These are phyloP conservation scores for Epichloe gansuensis DNA, from an alignment of 2,329 filamentous ascomycete genomes.

Conservation along the genomic window DNA sequence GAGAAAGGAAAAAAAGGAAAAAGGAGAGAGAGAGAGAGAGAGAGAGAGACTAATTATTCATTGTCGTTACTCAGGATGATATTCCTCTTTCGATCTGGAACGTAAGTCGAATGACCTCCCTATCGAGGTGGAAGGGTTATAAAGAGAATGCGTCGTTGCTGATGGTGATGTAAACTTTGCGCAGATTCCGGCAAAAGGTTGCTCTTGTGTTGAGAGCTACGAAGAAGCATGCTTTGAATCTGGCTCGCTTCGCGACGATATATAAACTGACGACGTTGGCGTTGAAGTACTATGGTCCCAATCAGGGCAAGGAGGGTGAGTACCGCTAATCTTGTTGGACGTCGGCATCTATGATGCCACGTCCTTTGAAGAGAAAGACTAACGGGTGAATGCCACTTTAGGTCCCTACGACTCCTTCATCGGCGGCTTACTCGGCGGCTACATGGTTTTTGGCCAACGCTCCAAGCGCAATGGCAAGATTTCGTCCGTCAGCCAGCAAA, in stretches of 20 bases:
- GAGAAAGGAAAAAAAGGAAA: too few relatives aligned
- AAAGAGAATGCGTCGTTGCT: background rate
- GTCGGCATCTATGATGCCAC: background rate
- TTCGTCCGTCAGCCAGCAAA: constrained; percentile 83
- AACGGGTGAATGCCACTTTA: constrained; percentile 8
- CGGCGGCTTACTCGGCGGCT: constrained; percentile 78
- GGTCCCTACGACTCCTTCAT: constrained; percentile 74
- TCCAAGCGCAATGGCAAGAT: constrained; percentile 52
- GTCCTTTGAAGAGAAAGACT: background rate
- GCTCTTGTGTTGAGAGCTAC: constrained; percentile 74
- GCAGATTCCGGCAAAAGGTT: constrained; percentile 59
- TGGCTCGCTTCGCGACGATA: constrained; percentile 79
- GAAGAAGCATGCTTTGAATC: constrained; percentile 77
- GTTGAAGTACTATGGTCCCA: constrained; percentile 49
- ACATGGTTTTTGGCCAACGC: constrained; percentile 72
- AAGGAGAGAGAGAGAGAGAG: too few relatives aligned
- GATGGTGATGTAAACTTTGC: background rate
- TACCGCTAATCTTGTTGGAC: background rate
- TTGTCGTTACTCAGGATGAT: constrained; percentile 56
- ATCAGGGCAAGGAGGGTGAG: constrained; percentile 45
- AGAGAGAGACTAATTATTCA: background rate
- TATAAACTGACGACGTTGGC: constrained; percentile 77
- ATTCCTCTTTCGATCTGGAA: constrained; percentile 86
- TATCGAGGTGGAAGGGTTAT: background rate
- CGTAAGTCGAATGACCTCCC: constrained; percentile 36